Evolutionary conservation across 2,329 filamentous ascomycete genomes (phyloP).

Genomic region (Penicillium sp.): DNA sequence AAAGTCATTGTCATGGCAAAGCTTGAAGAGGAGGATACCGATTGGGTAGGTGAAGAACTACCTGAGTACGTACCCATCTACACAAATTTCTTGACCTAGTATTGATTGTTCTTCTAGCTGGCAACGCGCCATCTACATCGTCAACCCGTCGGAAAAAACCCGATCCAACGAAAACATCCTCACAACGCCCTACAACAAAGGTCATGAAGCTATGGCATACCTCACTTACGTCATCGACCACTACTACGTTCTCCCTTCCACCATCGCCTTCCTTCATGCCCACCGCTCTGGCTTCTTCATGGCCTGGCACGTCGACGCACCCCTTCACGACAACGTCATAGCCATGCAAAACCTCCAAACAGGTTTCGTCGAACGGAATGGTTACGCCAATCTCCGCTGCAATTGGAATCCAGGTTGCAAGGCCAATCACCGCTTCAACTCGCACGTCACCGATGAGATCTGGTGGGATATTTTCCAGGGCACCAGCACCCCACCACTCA

Average conservation of each 20-base stretch:
- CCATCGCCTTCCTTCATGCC: conserved; percentile 57
- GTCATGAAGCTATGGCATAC: conserved; percentile 49
- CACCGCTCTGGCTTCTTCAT: conserved; percentile 50
- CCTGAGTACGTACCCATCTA: conserved; percentile 41
- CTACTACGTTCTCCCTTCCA: conserved; percentile 52
- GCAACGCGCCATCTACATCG: conserved; percentile 48
- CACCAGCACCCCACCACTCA: conserved; percentile 38
- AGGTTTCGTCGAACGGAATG: conserved; percentile 53
- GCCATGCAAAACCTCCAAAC: conserved; percentile 52
- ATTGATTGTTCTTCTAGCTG: conserved; percentile 32
- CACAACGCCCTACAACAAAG: conserved; percentile 44
- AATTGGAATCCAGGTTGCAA: conserved; percentile 59
- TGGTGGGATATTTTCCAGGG: conserved; percentile 42
- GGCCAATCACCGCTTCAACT: conserved; percentile 32
- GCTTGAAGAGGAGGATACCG: conserved; percentile 43
- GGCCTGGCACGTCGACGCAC: conserved; percentile 61
- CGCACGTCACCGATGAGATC: conserved; percentile 38
- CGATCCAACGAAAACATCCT: conserved; percentile 23
- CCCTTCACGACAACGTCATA: conserved; percentile 56
- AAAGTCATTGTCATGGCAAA: conserved; percentile 49
- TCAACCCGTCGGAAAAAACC: conserved; percentile 35
- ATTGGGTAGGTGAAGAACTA: conserved; percentile 48
- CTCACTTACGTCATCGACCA: conserved; percentile 49
- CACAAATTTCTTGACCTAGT: background rate
- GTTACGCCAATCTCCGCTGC: conserved; percentile 64